Evolutionary conservation across 225 moss, liverwort and hornwort species (phyloP).

Genomic region (Ulota crispa): DNA sequence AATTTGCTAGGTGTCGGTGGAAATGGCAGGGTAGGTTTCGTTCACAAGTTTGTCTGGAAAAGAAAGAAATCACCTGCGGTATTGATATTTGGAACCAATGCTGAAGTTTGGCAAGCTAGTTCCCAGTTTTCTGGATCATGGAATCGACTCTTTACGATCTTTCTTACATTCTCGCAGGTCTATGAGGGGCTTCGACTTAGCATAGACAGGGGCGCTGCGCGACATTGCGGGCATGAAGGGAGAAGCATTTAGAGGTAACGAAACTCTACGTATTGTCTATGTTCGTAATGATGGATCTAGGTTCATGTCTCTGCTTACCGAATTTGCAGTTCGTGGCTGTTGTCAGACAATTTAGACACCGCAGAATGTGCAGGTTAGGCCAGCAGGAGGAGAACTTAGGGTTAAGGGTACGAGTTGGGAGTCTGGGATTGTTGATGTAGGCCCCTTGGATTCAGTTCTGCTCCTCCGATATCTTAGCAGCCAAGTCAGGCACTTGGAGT

Average conservation of each 20-base stretch:
- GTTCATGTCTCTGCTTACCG: not conserved
- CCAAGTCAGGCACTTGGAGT: not conserved
- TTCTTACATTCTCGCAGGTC: slow-evolving; percentile 11
- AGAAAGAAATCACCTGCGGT: not conserved
- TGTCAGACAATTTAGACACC: not conserved
- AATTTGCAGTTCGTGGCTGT: not conserved
- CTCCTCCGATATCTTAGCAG: not conserved
- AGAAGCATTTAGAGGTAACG: slow-evolving; percentile 20
- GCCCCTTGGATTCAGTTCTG: not conserved
- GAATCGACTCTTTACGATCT: not conserved
- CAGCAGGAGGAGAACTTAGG: slow-evolving; percentile 20
- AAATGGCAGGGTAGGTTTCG: not conserved
- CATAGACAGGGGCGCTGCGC: not conserved
- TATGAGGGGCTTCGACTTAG: slow-evolving; percentile 6
- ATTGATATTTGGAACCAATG: not conserved
- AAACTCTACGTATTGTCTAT: not conserved
- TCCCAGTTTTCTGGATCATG: not conserved
- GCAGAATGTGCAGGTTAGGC: not conserved
- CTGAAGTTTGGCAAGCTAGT: not conserved
- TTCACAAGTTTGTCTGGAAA: not conserved
- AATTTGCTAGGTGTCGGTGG: not conserved
- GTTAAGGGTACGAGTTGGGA: not conserved
- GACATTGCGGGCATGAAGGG: slow-evolving; percentile 12
- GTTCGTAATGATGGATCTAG: not conserved
- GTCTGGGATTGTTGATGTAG: not conserved